Base-by-base conservation (phyloP, 768 basidiomycete genomes). In the Pleurotus cornucopiae region DNA sequence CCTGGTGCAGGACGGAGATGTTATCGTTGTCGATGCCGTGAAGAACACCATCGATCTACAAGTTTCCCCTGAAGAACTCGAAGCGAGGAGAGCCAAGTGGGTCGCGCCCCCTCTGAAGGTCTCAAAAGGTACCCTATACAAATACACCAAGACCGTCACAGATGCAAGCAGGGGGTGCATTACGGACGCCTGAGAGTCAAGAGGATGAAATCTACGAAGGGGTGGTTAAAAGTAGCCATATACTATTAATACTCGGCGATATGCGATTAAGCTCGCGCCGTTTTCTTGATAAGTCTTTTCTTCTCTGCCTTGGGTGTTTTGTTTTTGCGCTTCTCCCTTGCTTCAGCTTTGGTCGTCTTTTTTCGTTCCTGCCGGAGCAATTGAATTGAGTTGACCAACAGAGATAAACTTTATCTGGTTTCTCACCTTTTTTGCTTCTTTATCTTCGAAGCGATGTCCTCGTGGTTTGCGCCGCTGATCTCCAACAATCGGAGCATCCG, bases 251-350 rank as follows among this genome's bases (percentile, higher is more conserved):
- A 39, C 55, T n/a, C 43, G 38, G 23, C 21, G 26, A 30, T 40
- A 57, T 46, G 34, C 34, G 34, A 14, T 54, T 67, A 57, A 20
- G 58, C 49, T 38, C 48, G 55, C 18, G 44, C 74, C 47, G 69
- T 73, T 64, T 77, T 79, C 63, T 92, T 97, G 63, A 98, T 79
- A 60, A 81, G 82, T 41, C 84, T 81, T 74, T 92, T 92, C 77
- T 98, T 98, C 72, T 96, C 93, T 41, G 88, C 85, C 67, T 98
- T 98, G 46, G 95, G 91, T 79, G 98, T 93, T 75, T 98, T 98
- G 62, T 82, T 78, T 70, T 94, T 92, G 59, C 96, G 80, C 69
- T 82, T 89, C 74, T 97, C 94, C 64, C 86, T 80, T 39, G 89
- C 86, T 69, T 91, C 91, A 55, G 85, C 87, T 68, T 98, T 98